Base-by-base conservation (phyloP, 2,329 filamentous ascomycete genomes). In the Fusarium sublunatum region DNA sequence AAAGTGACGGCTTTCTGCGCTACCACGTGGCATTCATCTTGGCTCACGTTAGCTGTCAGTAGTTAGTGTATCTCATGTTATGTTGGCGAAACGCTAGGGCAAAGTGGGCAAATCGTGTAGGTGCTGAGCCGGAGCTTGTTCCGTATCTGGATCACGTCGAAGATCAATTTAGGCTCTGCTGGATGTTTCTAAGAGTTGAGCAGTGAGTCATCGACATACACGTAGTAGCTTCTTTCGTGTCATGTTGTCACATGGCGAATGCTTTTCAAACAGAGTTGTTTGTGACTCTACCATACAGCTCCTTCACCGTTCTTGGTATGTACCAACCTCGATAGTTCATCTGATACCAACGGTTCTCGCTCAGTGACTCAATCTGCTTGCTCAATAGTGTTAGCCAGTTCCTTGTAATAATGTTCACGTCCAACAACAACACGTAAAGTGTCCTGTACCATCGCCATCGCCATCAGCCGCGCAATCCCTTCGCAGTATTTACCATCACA, bases 261-360 rank as follows among this genome's bases (percentile, higher is more conserved):
- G 25, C 8, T 59, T 53, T 60, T 60, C 55, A 47, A 59, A 47
- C 11, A 8, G 5, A 35, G 24, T 38, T 46, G n/a, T 22, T 35
- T 34, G 15, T 44, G 5, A 36, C 29, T 41, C 22, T 28, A 7
- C 5, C n/a, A 13, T 13, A 11, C 7, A 35, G 29, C 11, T 31
- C 6, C 28, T 31, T 9, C 19, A 24, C 24, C 38, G 4, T 13
- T 15, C n/a, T n/a, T n/a, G n/a, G n/a, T 19, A 19, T 19, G 19
- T 19, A 3, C 19, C 19, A 19, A 19, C 19, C 19, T 19, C 19
- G 19, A 19, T 19, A 19, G 2, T 19, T 19, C 3, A 19, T 19
- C 19, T 19, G 19, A 19, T 19, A 19, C 19, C 19, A 19, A 19
- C 19, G 19, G 19, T 19, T 19, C 19, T 19, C 19, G 19, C 19